These are phyloP conservation scores for Triticum monococcum DNA, from an alignment of 176 grass and related monocot genomes.

Conservation along the genomic window DNA sequence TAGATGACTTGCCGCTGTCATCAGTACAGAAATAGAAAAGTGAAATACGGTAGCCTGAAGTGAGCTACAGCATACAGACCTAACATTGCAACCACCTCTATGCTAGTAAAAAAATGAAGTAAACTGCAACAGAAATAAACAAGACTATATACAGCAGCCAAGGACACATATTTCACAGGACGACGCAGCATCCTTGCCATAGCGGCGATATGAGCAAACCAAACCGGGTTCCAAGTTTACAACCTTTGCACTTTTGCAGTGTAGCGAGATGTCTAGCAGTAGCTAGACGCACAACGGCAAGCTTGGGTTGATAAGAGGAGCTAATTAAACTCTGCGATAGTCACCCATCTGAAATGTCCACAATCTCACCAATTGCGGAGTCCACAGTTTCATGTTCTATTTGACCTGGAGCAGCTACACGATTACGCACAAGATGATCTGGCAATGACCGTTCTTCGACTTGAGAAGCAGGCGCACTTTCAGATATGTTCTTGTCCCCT, in stretches of 20 bases:
- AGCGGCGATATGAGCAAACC: background rate
- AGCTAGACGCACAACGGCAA: background rate
- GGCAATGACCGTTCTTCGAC: background rate
- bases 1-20: background rate
- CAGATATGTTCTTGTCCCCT: background rate
- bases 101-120: background rate
- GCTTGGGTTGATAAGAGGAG: background rate
- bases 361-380: conserved; percentile 38
- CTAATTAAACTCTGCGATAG: background rate
- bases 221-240: background rate
- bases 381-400: background rate
- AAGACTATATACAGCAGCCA: conserved; percentile 15
- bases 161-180: background rate
- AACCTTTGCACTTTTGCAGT: background rate
- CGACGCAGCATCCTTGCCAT: background rate
- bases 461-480: background rate
- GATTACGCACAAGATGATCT: background rate
- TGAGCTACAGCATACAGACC: background rate
- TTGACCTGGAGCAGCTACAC: conserved; percentile 20
- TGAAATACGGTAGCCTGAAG: background rate
- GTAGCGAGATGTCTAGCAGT: background rate
- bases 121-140: background rate
- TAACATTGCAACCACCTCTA: background rate
- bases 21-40: background rate
- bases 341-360: conserved; percentile 58